These are phyloP conservation scores for Russula sp. DNA, from an alignment of 768 basidiomycete species.

Conservation along the genomic window DNA sequence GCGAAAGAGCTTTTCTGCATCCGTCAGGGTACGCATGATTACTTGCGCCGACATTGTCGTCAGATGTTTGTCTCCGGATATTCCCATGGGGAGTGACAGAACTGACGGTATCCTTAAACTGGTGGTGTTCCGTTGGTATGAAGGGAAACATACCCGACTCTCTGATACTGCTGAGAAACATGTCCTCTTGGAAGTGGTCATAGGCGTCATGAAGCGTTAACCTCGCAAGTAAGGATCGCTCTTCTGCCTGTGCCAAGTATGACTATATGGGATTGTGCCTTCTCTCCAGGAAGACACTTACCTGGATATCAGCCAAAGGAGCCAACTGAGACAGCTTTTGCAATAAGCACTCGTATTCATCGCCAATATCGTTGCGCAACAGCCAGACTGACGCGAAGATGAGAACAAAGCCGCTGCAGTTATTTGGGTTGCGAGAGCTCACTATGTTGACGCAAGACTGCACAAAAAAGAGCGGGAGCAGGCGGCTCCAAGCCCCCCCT, in stretches of 20 bases:
- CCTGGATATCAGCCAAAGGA: slow-evolving; percentile 52
- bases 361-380: slow-evolving; percentile 49
- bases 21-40: slow-evolving; percentile 52
- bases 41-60: slow-evolving; percentile 47
- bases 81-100: slow-evolving; percentile 78
- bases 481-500: slow-evolving; percentile 38
- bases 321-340: slow-evolving; percentile 53
- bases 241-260: slow-evolving; percentile 51
- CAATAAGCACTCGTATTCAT: slow-evolving; percentile 48
- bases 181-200: slow-evolving; percentile 72
- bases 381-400: slow-evolving; percentile 50
- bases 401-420: slow-evolving; percentile 4
- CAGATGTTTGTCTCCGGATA: slow-evolving; percentile 42
- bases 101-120: slow-evolving; percentile 38
- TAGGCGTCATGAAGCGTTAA: slow-evolving; percentile 76
- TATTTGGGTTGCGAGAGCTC: slow-evolving; percentile 28
- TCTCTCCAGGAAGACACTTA: slow-evolving; percentile 26
- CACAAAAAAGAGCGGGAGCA: slow-evolving; percentile 54
- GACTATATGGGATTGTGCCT: not conserved
- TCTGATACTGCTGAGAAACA: slow-evolving; percentile 83
- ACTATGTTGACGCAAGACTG: slow-evolving; percentile 66
- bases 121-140: not conserved
- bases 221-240: slow-evolving; percentile 67
- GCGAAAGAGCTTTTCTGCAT: slow-evolving; percentile 68
- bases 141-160: slow-evolving; percentile 69